Evolutionary conservation across 257 asterid genomes (phyloP).

Genomic region (Solanum clarkiae): DNA sequence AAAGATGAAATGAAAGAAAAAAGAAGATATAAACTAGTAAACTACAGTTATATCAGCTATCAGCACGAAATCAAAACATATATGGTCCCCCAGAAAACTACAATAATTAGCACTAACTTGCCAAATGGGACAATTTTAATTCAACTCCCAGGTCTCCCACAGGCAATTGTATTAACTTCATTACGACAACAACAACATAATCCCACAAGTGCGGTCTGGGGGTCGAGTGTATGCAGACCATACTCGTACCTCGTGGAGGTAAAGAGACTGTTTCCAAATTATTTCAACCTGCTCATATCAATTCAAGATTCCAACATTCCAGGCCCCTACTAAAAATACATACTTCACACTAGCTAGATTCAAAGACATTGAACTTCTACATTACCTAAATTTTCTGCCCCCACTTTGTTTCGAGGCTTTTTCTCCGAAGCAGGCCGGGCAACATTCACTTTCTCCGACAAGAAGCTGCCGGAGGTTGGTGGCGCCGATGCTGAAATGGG

Average conservation of each 20-base stretch:
- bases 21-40: background rate
- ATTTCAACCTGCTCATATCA: background rate
- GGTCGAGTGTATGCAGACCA: no score
- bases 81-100: background rate
- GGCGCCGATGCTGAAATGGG: slow-evolving; percentile 45
- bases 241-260: no score
- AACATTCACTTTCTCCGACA: slow-evolving; percentile 23
- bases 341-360: background rate
- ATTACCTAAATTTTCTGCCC: slow-evolving; percentile 62
- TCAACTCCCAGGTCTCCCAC: background rate
- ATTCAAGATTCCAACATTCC: background rate
- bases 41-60: background rate
- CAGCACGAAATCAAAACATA: background rate
- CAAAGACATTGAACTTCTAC: background rate
- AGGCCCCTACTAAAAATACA: background rate
- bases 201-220: no score
- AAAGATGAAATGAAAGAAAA: background rate
- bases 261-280: no score
- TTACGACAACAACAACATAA: no score
- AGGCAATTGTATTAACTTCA: background rate
- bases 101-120: background rate
- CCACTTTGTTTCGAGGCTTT: slow-evolving; percentile 48
- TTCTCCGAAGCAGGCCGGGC: slow-evolving; percentile 39
- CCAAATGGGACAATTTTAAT: background rate
- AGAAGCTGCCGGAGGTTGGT: slow-evolving; percentile 28